These are phyloP conservation scores for Colletotrichum filicis DNA, from an alignment of 2,329 filamentous ascomycete genomes.

Conservation along the genomic window DNA sequence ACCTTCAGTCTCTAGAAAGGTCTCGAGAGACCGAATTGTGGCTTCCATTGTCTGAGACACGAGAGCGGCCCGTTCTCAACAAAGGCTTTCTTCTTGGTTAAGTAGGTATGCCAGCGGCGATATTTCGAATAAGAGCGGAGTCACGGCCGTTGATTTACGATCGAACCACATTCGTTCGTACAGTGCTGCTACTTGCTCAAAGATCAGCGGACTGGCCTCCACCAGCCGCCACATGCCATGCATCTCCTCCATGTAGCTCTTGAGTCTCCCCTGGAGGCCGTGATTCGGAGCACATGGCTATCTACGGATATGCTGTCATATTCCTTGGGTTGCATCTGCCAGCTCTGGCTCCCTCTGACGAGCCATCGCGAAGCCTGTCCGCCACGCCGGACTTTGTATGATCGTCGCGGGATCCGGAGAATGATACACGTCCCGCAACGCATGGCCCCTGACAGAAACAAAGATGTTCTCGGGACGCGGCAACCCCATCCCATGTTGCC, in stretches of 20 bases:
- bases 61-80: conserved; percentile 1
- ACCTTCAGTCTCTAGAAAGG: neutral
- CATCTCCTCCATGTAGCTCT: neutral
- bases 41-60: conserved; percentile 17
- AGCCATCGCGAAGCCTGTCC: neutral
- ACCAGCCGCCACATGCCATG: neutral
- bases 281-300: neutral
- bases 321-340: conserved; percentile 3
- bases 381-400: conserved; percentile 20
- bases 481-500: conserved; percentile 6
- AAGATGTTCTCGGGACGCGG: conserved; percentile 2
- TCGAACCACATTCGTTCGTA: neutral
- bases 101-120: conserved; percentile 10
- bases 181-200: neutral
- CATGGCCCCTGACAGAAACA: conserved; percentile 13
- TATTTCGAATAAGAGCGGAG: neutral
- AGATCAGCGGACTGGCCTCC: conserved; percentile 4
- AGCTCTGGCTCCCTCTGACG: neutral
- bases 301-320: neutral
- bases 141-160: neutral
- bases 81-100: conserved; percentile 19
- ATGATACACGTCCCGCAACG: conserved; percentile 31
- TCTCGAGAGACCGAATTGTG: neutral
- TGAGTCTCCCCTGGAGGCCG: neutral
- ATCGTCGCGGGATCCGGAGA: conserved; percentile 31